Percentiles rank a stretch among this genome's conserved stretches.
Evolutionary conservation across 129 eudicot species (phyloP).

Genomic region (Solidago caesia): DNA sequence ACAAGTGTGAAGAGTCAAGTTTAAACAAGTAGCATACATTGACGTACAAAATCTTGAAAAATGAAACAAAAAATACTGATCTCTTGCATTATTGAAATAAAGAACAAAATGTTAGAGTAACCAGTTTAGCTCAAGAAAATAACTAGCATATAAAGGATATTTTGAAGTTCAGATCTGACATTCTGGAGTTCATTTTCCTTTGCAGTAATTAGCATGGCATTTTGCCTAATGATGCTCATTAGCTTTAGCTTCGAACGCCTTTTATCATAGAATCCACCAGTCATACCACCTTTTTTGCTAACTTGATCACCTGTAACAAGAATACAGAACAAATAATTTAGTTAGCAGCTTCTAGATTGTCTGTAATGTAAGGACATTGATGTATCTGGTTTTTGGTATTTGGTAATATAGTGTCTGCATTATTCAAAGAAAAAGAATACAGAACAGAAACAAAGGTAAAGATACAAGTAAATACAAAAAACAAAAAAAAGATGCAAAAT

Average conservation of each 20-base stretch:
- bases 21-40: constrained; percentile 30
- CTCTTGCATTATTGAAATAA: neutral
- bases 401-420: no score
- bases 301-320: constrained; percentile 80
- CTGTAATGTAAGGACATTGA: no score
- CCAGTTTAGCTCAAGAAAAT: constrained; percentile 9
- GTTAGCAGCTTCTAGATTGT: no score
- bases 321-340: no score
- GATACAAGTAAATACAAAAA: neutral
- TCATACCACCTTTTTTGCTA: constrained; percentile 99
- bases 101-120: constrained; percentile 3
- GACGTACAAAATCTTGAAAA: neutral
- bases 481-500: neutral
- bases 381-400: no score
- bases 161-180: constrained; percentile 64
- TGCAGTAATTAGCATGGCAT: constrained; percentile 46
- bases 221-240: constrained; percentile 71
- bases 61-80: neutral
- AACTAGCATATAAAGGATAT: constrained; percentile 59
- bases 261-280: constrained; percentile 95
- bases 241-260: constrained; percentile 87
- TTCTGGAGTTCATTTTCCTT: constrained; percentile 61
- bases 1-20: constrained; percentile 69
- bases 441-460: neutral
- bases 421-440: constrained; percentile 10